Evolutionary conservation across 2,329 filamentous ascomycete species (phyloP).

Genomic region (Graphilbum ipis-grandicollis): DNA sequence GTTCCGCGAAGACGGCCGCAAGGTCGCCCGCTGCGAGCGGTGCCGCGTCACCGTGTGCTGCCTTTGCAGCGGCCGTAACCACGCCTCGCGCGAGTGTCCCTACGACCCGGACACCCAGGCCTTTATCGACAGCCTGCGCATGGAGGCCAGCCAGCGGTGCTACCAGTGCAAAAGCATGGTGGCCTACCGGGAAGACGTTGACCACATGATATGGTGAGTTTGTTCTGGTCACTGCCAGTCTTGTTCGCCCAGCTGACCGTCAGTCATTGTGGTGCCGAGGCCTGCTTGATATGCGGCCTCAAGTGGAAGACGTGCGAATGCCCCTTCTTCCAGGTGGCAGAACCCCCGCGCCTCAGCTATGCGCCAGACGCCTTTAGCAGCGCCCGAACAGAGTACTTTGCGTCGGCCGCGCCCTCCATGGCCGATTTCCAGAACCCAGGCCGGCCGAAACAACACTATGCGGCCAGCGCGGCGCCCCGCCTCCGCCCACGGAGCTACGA

Average conservation of each 20-base stretch:
- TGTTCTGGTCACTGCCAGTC: not conserved
- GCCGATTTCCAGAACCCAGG: conserved; percentile 13
- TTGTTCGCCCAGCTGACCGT: conserved; percentile 3
- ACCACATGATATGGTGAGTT: conserved; percentile 72
- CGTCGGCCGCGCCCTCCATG: conserved; percentile 12
- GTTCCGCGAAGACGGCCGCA: conserved; percentile 39
- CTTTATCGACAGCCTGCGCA: conserved; percentile 46
- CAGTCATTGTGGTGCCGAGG: conserved; percentile 61
- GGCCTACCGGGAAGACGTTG: conserved; percentile 67
- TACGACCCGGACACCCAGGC: conserved; percentile 48
- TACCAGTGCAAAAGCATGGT: conserved; percentile 58
- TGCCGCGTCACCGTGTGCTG: conserved; percentile 64
- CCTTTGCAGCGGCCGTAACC: conserved; percentile 57
- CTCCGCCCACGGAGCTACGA: conserved; percentile 22
- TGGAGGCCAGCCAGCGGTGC: conserved; percentile 60
- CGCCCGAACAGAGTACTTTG: conserved; percentile 13
- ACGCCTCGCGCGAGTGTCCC: conserved; percentile 51
- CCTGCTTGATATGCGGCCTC: conserved; percentile 70
- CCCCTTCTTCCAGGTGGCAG: conserved; percentile 50
- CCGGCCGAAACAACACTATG: not conserved
- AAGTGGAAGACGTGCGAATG: conserved; percentile 78
- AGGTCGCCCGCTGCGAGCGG: conserved; percentile 49
- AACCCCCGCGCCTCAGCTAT: conserved; percentile 35
- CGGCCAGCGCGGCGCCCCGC: conserved; percentile 9
- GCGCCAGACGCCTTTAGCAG: conserved; percentile 27